A percentile compares a stretch with the other conserved stretches of the same genome.
phyloP scores from a whole-genome alignment of 495 filamentous ascomycete genomes.

The Aspergillus carlsbadensis region DNA sequence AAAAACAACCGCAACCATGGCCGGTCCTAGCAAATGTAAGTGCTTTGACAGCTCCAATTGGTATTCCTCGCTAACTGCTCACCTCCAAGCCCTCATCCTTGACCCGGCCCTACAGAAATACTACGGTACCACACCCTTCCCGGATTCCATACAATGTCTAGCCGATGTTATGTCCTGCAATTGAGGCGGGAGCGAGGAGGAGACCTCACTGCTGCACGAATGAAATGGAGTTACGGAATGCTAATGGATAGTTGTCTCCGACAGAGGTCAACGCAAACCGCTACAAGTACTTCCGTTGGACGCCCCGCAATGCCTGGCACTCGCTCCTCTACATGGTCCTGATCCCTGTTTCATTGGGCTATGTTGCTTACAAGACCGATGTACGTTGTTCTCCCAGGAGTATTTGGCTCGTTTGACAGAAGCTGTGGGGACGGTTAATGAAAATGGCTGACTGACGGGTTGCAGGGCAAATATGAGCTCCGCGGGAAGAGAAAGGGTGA shows the following conservation, averaged over 20 bases:
- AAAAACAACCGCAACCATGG: slow-evolving; percentile 36
- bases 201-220: neutral
- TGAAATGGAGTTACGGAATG: neutral
- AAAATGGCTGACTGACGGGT: neutral
- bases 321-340: slow-evolving; percentile 70
- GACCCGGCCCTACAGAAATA: slow-evolving; percentile 80
- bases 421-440: slow-evolving; percentile 9
- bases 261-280: slow-evolving; percentile 83
- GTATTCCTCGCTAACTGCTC: neutral
- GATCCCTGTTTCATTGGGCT: slow-evolving; percentile 67
- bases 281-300: slow-evolving; percentile 96
- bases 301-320: slow-evolving; percentile 72
- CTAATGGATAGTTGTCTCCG: slow-evolving; percentile 21
- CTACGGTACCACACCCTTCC: slow-evolving; percentile 54
- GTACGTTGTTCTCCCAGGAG: slow-evolving; percentile 52
- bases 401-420: neutral
- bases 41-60: neutral
- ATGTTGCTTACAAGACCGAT: slow-evolving; percentile 73
- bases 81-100: slow-evolving; percentile 54
- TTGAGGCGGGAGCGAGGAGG: neutral
- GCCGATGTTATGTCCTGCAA: neutral
- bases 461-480: slow-evolving; percentile 80
- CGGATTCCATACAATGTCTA: neutral
- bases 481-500: slow-evolving; percentile 87
- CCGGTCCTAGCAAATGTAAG: slow-evolving; percentile 51